Percentiles rank a stretch among this genome's conserved stretches.
Evolutionary conservation across 2,329 filamentous ascomycete genomes (phyloP).

Genomic region (Chlorencoelia australis): DNA sequence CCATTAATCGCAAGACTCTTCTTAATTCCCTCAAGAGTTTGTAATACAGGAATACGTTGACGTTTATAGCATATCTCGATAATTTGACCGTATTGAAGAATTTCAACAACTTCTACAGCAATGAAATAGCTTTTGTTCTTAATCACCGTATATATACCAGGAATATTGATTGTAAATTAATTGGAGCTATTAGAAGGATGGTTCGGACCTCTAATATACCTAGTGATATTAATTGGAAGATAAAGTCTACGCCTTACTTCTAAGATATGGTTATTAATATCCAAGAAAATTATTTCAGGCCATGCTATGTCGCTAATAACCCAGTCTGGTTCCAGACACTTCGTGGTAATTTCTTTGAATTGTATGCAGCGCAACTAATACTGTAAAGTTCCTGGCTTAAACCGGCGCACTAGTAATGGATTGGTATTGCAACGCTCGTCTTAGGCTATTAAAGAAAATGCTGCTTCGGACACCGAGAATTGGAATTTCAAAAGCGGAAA

Average conservation of each 20-base stretch:
- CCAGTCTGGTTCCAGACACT: constrained; percentile 43
- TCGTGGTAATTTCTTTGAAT: constrained; percentile 18
- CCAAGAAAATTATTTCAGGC: constrained; percentile 61
- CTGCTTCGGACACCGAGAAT: constrained; percentile 21
- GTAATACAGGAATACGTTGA: constrained; percentile 33
- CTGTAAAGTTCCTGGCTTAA: constrained; percentile 42
- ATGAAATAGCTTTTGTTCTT: constrained; percentile 42
- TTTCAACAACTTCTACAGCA: constrained; percentile 60
- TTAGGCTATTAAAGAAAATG: constrained; percentile 17
- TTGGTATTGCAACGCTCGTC: constrained; percentile 14
- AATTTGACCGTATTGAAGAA: constrained; percentile 37
- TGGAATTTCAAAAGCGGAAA: constrained; percentile 28
- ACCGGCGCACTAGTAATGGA: constrained; percentile 27
- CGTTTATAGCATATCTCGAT: constrained; percentile 31
- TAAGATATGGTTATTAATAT: constrained; percentile 55
- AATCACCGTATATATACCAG: constrained; percentile 24
- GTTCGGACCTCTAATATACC: constrained; percentile 29
- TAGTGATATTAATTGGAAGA: constrained; percentile 65
- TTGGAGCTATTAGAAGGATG: constrained; percentile 12
- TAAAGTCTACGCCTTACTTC: constrained; percentile 56
- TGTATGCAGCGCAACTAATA: constrained; percentile 61
- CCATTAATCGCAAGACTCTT: constrained; percentile 33
- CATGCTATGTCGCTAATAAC: constrained; percentile 52
- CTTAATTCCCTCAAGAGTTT: constrained; percentile 49
- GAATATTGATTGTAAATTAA: constrained; percentile 16